A percentile compares a stretch with the other conserved stretches of the same genome.
Conservation (phyloP, 306 rosid genomes). For the Gillenia trifoliata region DNA sequence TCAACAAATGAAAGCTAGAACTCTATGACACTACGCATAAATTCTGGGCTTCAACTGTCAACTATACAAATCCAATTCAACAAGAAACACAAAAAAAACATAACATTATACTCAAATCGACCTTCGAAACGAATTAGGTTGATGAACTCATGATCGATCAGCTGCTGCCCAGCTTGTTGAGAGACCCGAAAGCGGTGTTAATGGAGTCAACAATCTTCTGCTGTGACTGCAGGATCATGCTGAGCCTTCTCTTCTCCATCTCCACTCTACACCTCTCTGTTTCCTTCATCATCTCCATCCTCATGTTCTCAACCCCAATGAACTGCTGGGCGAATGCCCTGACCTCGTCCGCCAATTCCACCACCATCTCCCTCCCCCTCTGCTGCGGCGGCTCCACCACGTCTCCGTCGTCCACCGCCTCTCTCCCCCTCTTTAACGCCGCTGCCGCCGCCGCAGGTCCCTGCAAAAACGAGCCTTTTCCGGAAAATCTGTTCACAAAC, state of each 20-base stretch:
- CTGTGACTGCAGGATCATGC: slow-evolving; percentile 63
- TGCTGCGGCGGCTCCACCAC: slow-evolving; percentile 8
- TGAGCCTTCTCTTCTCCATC: slow-evolving; percentile 71
- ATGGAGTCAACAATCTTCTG: slow-evolving; percentile 69
- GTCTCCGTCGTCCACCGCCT: background rate
- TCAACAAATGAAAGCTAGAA: background rate
- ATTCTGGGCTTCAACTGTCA: background rate
- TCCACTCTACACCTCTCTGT: slow-evolving; percentile 64
- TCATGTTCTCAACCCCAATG: slow-evolving; percentile 66
- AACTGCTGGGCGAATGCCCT: slow-evolving; percentile 51
- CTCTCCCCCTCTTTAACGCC: slow-evolving; percentile 23
- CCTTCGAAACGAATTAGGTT: background rate
- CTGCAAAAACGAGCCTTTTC: slow-evolving; percentile 1
- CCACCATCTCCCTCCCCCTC: slow-evolving; percentile 24
- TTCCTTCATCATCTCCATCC: slow-evolving; percentile 78
- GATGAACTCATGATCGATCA: background rate
- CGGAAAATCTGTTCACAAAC: slow-evolving; percentile 15
- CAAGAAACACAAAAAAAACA: background rate
- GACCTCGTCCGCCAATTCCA: slow-evolving; percentile 54
- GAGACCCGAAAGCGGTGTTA: slow-evolving; percentile 47
- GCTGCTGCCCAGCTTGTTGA: slow-evolving; percentile 33
- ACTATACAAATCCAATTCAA: slow-evolving; percentile 1
- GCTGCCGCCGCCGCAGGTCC: background rate
- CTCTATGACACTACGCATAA: too few species aligned
- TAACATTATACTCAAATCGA: background rate